phyloP scores from a whole-genome alignment of 805 yeast species.

The Suhomyces faveliae region DNA sequence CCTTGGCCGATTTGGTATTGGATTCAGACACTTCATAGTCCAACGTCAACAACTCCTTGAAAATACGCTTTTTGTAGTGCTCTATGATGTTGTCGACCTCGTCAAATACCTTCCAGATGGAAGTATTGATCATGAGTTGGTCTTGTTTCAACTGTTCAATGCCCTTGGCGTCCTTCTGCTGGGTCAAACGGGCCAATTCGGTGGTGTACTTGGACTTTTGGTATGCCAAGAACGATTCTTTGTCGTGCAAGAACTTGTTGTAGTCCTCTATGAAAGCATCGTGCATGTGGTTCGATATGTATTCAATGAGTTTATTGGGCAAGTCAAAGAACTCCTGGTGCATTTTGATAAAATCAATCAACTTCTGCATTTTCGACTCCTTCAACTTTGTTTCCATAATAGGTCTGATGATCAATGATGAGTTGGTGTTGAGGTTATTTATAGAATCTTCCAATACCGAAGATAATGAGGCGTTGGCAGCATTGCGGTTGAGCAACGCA shows the following conservation, averaged over 20 bases:
- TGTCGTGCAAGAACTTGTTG: slow-evolving; percentile 28
- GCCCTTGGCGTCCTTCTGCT: slow-evolving; percentile 13
- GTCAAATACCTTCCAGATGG: slow-evolving; percentile 26
- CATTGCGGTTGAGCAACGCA: slow-evolving; percentile 10
- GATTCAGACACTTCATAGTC: slow-evolving; percentile 32
- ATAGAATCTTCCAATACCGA: slow-evolving; percentile 39
- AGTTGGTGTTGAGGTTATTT: slow-evolving; percentile 36
- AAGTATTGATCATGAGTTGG: slow-evolving; percentile 26
- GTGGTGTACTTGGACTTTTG: slow-evolving; percentile 11
- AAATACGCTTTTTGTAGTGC: slow-evolving; percentile 34
- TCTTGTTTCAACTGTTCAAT: slow-evolving; percentile 22
- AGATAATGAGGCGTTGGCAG: slow-evolving; percentile 24
- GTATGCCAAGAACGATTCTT: slow-evolving; percentile 16
- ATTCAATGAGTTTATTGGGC: slow-evolving; percentile 30
- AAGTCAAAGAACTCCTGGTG: slow-evolving; percentile 37
- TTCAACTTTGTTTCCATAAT: slow-evolving; percentile 37
- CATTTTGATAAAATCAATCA: slow-evolving; percentile 35
- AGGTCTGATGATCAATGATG: slow-evolving; percentile 41
- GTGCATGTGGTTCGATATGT: slow-evolving; percentile 30
- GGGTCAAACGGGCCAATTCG: slow-evolving; percentile 10
- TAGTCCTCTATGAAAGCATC: slow-evolving; percentile 37
- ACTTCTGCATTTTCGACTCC: slow-evolving; percentile 30
- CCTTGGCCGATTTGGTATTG: slow-evolving; percentile 7
- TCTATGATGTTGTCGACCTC: slow-evolving; percentile 35
- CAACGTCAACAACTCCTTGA: slow-evolving; percentile 36